These are phyloP conservation scores for Starmerella stellata DNA, from an alignment of 805 yeast genomes.

Conservation along the genomic window DNA sequence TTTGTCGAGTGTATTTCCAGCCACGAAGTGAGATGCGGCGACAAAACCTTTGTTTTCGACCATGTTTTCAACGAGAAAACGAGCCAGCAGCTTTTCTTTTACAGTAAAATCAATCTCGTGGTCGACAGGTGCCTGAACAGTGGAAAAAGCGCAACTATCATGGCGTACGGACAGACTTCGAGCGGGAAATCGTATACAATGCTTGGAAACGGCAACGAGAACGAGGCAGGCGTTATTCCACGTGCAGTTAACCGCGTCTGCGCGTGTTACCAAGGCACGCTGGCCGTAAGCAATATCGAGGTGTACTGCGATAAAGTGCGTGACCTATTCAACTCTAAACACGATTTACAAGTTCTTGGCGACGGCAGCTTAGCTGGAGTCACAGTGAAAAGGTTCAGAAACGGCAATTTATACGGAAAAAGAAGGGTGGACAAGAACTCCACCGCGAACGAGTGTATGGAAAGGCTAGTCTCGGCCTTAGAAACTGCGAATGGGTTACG, in stretches of 20 bases:
- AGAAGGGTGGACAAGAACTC: too few relatives aligned
- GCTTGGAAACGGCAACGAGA: conserved; percentile 40
- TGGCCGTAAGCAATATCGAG: conserved; percentile 58
- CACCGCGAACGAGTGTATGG: too few relatives aligned
- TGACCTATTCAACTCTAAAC: conserved; percentile 38
- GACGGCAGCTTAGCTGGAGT: too few relatives aligned
- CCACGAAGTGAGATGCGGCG: neutral
- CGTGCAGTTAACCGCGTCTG: conserved; percentile 51
- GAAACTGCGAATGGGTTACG: neutral
- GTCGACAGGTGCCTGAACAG: conserved; percentile 43
- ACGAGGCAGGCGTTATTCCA: conserved; percentile 36
- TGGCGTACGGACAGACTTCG: conserved; percentile 68
- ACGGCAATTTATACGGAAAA: too few relatives aligned
- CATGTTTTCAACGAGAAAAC: conserved; percentile 36
- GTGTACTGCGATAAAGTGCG: conserved; percentile 57
- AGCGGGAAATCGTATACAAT: conserved; percentile 61
- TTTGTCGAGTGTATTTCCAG: neutral
- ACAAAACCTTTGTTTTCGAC: conserved; percentile 38
- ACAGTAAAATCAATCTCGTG: conserved; percentile 39
- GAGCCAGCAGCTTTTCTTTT: conserved; percentile 40
- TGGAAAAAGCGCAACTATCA: conserved; percentile 60
- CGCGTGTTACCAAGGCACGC: conserved; percentile 15
- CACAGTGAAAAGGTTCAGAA: too few relatives aligned
- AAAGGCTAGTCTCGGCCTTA: too few relatives aligned
- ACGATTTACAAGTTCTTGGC: conserved; percentile 12